phyloP scores from a whole-genome alignment of 2,329 filamentous ascomycete species.

The Cladosporium sp. region DNA sequence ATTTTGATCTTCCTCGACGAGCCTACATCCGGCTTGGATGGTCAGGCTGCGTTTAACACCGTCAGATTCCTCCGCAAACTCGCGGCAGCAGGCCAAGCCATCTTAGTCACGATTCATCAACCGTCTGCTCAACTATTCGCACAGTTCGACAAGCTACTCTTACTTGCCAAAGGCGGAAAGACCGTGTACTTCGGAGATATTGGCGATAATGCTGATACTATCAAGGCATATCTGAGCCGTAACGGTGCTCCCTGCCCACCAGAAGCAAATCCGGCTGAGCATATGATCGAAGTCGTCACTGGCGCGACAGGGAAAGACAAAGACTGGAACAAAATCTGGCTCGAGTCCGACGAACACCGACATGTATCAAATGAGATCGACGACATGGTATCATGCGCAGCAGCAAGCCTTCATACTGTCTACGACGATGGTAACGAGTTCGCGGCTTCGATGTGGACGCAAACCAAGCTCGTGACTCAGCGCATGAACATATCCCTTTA shows the following conservation, averaged over 20 bases:
- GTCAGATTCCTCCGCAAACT: conserved; percentile 59
- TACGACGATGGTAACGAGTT: conserved; percentile 40
- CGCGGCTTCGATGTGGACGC: conserved; percentile 39
- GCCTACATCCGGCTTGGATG: conserved; percentile 53
- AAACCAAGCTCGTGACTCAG: conserved; percentile 38
- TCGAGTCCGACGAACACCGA: conserved; percentile 29
- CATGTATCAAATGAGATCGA: conserved; percentile 38
- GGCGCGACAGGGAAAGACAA: conserved; percentile 29
- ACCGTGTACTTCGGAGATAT: conserved; percentile 64
- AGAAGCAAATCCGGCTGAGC: conserved; percentile 51
- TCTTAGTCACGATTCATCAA: conserved; percentile 67
- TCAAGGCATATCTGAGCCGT: conserved; percentile 47
- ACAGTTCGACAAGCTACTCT: conserved; percentile 60
- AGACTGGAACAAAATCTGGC: conserved; percentile 44
- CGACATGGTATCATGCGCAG: conserved; percentile 35
- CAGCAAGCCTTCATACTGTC: conserved; percentile 32
- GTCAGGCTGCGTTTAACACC: conserved; percentile 55
- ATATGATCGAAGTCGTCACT: conserved; percentile 49
- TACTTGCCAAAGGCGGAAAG: conserved; percentile 59
- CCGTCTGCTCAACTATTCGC: conserved; percentile 63
- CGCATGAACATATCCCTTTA: conserved; percentile 57
- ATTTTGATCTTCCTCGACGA: conserved; percentile 62
- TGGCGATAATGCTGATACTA: conserved; percentile 35
- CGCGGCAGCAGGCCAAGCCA: conserved; percentile 60
- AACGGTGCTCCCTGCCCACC: conserved; percentile 50